Evolutionary conservation across 257 asterid species (phyloP).

Genomic region (Solanum infundibuliforme): DNA sequence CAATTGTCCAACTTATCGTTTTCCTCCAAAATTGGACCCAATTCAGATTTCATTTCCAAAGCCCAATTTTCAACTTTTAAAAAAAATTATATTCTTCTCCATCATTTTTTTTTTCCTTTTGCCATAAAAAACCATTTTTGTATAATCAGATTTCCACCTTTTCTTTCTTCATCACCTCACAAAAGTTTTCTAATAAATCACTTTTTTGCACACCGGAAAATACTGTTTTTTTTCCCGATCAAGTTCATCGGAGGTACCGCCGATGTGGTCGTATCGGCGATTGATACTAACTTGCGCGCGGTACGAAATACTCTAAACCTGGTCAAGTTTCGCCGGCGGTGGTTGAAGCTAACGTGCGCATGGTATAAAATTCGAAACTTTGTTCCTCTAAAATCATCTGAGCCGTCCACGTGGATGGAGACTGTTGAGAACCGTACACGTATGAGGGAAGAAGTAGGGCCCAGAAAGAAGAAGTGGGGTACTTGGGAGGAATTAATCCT

Average conservation of each 20-base stretch:
- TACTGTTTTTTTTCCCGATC: background rate
- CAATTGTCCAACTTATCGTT: no score
- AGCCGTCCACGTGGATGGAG: conserved; percentile 29
- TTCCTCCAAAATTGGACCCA: background rate
- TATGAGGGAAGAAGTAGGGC: background rate
- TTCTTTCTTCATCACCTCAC: background rate
- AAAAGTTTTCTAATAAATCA: background rate
- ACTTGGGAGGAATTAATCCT: conserved; percentile 81
- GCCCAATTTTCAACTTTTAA: background rate
- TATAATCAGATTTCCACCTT: background rate
- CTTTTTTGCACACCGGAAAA: background rate
- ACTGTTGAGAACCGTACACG: conserved; percentile 12
- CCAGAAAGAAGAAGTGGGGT: conserved; percentile 41
- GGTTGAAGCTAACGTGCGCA: background rate
- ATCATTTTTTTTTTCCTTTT: no score
- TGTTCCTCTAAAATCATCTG: background rate
- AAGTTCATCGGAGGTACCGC: background rate
- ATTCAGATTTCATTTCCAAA: background rate
- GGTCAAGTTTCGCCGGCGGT: background rate
- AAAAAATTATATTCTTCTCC: background rate
- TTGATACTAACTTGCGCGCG: background rate
- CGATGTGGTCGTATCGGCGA: background rate
- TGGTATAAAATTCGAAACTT: background rate
- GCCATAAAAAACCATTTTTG: background rate
- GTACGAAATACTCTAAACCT: background rate